Evolutionary conservation across 768 basidiomycete genomes (phyloP).

Genomic region (Leccinum barrowsii): DNA sequence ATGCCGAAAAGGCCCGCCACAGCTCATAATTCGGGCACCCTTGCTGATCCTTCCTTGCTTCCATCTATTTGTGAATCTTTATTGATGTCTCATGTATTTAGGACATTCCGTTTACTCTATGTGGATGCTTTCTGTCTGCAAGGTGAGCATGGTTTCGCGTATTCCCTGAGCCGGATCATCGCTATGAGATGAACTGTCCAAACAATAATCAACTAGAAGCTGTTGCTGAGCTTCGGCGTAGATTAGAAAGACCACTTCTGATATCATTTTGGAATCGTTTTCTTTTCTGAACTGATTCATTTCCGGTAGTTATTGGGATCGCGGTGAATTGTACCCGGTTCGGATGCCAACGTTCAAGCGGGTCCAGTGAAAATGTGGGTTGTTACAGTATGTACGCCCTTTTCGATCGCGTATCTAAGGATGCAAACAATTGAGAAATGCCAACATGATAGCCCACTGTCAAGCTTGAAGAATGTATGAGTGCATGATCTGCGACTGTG

Average conservation of each 20-base stretch:
- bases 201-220: constrained; percentile 82
- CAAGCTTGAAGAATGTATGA: background rate
- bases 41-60: constrained; percentile 46
- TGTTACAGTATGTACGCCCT: constrained; percentile 6
- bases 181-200: constrained; percentile 24
- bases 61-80: background rate
- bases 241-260: constrained; percentile 46
- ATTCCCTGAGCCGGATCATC: background rate
- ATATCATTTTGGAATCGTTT: constrained; percentile 10
- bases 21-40: constrained; percentile 86
- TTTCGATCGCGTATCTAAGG: background rate
- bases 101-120: background rate
- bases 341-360: background rate
- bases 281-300: background rate
- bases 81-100: background rate
- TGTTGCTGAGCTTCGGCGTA: constrained; percentile 76
- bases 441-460: background rate
- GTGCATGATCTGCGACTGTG: background rate
- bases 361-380: background rate
- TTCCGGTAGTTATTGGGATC: background rate
- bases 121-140: background rate
- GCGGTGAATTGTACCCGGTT: background rate
- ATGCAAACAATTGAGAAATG: constrained; percentile 2
- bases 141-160: constrained; percentile 7
- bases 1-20: constrained; percentile 93